Evolutionary conservation across 768 basidiomycete species (phyloP).

Genomic region (Kwoniella sp.): DNA sequence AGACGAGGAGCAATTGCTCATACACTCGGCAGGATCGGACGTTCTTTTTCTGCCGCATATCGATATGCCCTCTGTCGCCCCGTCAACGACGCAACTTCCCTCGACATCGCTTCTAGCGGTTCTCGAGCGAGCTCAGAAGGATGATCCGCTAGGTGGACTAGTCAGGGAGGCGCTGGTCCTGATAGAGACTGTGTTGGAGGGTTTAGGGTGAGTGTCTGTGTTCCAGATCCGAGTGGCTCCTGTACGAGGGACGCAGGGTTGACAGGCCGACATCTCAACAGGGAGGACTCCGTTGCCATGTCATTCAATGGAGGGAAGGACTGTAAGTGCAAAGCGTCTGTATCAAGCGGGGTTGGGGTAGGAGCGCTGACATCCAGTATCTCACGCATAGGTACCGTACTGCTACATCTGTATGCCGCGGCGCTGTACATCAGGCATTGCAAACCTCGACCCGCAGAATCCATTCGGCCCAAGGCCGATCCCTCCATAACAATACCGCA

Average conservation of each 20-base stretch:
- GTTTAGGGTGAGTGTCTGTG: conserved; percentile 66
- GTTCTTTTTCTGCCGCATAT: too few relatives aligned
- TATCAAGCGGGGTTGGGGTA: too few relatives aligned
- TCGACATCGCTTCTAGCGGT: conserved; percentile 20
- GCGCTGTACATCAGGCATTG: conserved; percentile 54
- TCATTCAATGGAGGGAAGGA: conserved; percentile 99
- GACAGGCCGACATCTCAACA: not conserved
- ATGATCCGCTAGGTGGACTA: conserved; percentile 30
- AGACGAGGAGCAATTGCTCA: too few relatives aligned
- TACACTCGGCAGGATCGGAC: too few relatives aligned
- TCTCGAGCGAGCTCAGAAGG: conserved; percentile 22
- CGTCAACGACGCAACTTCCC: too few relatives aligned
- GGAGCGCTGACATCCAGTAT: not conserved
- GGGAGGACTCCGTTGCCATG: conserved; percentile 68
- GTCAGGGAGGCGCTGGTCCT: conserved; percentile 75
- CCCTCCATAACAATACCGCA: conserved; percentile 1
- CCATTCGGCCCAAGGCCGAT: conserved; percentile 41
- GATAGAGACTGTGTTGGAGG: conserved; percentile 70
- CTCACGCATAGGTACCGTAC: conserved; percentile 70
- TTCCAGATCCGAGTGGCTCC: not conserved
- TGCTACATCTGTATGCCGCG: conserved; percentile 80
- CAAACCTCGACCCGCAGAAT: conserved; percentile 4
- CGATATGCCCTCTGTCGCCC: too few relatives aligned
- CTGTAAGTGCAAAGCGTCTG: conserved; percentile 56
- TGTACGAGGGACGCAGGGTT: not conserved